Evolutionary conservation across 164 flowering plant genomes (phyloP).

Genomic region (Nymphaea colorata): DNA sequence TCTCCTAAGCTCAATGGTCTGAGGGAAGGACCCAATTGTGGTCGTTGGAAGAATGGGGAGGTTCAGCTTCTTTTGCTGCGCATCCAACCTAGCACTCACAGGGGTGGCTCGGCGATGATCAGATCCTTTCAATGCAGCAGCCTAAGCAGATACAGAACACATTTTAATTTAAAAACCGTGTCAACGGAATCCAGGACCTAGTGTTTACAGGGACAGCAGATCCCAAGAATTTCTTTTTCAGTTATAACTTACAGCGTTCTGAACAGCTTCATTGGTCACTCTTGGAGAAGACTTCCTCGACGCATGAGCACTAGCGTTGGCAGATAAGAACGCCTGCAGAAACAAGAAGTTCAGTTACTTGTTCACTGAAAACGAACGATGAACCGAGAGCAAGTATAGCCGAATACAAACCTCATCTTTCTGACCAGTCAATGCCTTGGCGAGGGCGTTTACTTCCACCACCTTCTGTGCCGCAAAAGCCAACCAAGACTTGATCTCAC

Average conservation of each 20-base stretch:
- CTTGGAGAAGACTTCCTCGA: conserved; percentile 63
- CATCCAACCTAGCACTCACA: conserved; percentile 64
- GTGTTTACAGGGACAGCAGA: too few relatives aligned
- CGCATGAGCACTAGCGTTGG: conserved; percentile 41
- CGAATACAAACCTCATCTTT: conserved; percentile 45
- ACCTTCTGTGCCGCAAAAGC: conserved; percentile 70
- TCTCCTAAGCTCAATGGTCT: conserved; percentile 64
- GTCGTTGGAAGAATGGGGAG: conserved; percentile 69
- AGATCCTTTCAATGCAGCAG: conserved; percentile 66
- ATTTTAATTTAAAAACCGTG: too few relatives aligned
- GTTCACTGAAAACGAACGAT: neutral
- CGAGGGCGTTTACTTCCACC: conserved; percentile 61
- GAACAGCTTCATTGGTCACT: conserved; percentile 57
- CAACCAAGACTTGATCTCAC: conserved; percentile 68
- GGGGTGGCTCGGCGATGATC: conserved; percentile 65
- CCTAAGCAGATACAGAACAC: conserved; percentile 17
- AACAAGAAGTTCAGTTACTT: too few relatives aligned
- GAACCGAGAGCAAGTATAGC: neutral
- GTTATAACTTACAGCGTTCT: conserved; percentile 50
- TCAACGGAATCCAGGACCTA: too few relatives aligned
- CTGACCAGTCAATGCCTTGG: conserved; percentile 55
- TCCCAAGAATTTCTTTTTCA: too few relatives aligned
- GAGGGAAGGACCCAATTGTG: conserved; percentile 82
- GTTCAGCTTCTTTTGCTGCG: conserved; percentile 60
- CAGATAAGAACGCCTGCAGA: conserved; percentile 48